Evolutionary conservation across 495 filamentous ascomycete genomes (phyloP), one percentile per base, ranked within the genome.

Genomic region (Bacidia gigantensis): DNA sequence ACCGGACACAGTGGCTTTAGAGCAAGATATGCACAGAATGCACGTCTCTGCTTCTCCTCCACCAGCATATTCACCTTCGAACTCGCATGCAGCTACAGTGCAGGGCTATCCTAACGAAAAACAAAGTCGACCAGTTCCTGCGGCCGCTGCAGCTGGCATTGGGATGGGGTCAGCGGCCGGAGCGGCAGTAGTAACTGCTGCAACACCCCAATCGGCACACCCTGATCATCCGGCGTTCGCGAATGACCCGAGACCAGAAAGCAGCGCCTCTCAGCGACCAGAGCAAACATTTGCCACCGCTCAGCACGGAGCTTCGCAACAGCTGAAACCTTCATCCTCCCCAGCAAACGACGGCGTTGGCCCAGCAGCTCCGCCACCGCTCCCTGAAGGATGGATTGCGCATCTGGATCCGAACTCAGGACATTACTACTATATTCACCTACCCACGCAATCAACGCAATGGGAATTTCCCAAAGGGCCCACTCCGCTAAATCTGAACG

Each of bases 361-460:
- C 10, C 86, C 86, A 24, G 76, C 81, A 24, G 87, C 85, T 23
- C 92, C 89, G 10, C 93, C 92, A 5, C 92, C 89, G 11, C 74
- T 98, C 11, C 92, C 92, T 12, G 93, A 97, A 63, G 92, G 93
- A 10, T 98, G 92, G 92, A 97, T 97, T 63, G 89, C 93, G 11
- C 93, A 97, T 61, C 73, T 97, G 5, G 92, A 98, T 62, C 84
- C 85, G 39, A 95, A 82, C 61, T 95, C 89, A 2, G 92, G 93
- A 5, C 92, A 96, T 62, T 98, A 97, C 64, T 98, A 98, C 63
- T 98, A 98, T 63, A 98, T 98, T 56, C 93, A 98, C 64, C 76
- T 98, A 17, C 83, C 92, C 10, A 89, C 92, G 0, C 92, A 96
- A 62, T 87, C 88, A 2, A 98, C 92, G 11, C 92, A 98, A 64